A percentile compares a stretch with the other conserved stretches of the same genome.
phyloP scores from a whole-genome alignment of 192 early-diverging fungal species.

The Phlyctochytrium planicorne region DNA sequence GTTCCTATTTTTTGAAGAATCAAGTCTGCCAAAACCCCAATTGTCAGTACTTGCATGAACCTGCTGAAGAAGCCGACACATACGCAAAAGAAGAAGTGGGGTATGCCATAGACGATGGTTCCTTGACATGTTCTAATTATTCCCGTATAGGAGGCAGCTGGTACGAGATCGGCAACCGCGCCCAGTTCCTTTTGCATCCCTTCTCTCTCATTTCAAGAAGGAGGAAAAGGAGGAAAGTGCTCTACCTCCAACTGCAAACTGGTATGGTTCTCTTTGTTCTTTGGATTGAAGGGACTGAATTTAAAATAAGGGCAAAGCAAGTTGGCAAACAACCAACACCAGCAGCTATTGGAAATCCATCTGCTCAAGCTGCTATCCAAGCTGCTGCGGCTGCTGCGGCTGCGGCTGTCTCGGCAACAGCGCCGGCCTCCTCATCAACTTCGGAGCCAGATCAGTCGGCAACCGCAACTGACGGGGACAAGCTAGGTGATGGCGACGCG shows the following conservation, averaged over 20 bases:
- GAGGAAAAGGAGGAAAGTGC: constrained; percentile 43
- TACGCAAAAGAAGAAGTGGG: constrained; percentile 85
- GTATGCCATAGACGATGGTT: too few species aligned
- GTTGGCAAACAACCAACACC: constrained; percentile 23
- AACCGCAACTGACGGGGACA: too few species aligned
- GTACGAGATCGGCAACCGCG: constrained; percentile 43
- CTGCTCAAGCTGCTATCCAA: neutral
- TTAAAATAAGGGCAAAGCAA: constrained; percentile 46
- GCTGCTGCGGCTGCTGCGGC: too few species aligned
- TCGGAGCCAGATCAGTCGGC: too few species aligned
- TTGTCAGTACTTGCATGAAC: constrained; percentile 91
- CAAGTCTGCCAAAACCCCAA: constrained; percentile 88
- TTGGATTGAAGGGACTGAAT: neutral
- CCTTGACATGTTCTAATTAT: neutral
- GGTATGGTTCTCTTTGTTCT: constrained; percentile 25
- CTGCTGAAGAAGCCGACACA: constrained; percentile 78
- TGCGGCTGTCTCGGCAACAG: constrained; percentile 1
- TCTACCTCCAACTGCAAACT: constrained; percentile 48
- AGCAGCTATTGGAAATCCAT: neutral
- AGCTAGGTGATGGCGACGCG: neutral
- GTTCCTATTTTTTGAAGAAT: constrained; percentile 89
- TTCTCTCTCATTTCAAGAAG: constrained; percentile 32
- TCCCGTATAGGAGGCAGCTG: constrained; percentile 30
- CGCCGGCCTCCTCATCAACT: neutral
- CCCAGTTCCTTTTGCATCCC: constrained; percentile 37